Base-by-base conservation (phyloP, 139 green algal genomes). In the Pleodorina starrii region DNA sequence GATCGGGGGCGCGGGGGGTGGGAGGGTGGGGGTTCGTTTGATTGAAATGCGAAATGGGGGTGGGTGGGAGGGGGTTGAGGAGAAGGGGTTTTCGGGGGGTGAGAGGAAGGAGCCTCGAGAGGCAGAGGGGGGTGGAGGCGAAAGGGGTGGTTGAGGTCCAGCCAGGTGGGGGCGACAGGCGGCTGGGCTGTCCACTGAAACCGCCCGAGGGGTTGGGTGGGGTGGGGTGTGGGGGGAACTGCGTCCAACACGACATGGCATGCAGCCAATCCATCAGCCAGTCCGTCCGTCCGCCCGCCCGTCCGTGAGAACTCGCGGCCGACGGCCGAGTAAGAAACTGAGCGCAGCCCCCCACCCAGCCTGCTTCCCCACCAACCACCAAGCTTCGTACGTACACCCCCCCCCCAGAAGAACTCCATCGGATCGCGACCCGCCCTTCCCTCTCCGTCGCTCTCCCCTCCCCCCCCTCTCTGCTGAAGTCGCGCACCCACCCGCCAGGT, bases 401-500 rank as follows among this genome's bases (percentile, higher is more conserved):
- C 9, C 5, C 3, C 54, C 54, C 25, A 12, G 25, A 66, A 21
- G 21, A 25, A 32, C 7, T 32, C 6, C 5, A 7, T 66, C 54
- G 54, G 9, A 66, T 32, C 54, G 29, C 54, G 9, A 21, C 25
- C 21, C 29, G 54, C 5, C 25, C 11, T 14, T 9, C 19, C 14
- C 11, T 12, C 2, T 54, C 40, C 35, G 23, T 42, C 19, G 38
- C 4, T 14, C 14, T 60, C 50, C 14, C 14, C 50, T 60, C 50
- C 17, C 54, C 25, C 25, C 25, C 29, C 54, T 32, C 7, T 66
- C 9, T 25, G 29, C 54, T 25, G 21, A 25, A 32, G 21, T 66
- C 54, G 14, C 2, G 29, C 17, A n/a, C 82, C 14, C 66, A 88
- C 82, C 82, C 23, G 44, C 82, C 32, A 88, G 44, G 82, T 88